Base-by-base conservation (phyloP, 139 green algal species). In the Monoraphidium neglectum region DNA sequence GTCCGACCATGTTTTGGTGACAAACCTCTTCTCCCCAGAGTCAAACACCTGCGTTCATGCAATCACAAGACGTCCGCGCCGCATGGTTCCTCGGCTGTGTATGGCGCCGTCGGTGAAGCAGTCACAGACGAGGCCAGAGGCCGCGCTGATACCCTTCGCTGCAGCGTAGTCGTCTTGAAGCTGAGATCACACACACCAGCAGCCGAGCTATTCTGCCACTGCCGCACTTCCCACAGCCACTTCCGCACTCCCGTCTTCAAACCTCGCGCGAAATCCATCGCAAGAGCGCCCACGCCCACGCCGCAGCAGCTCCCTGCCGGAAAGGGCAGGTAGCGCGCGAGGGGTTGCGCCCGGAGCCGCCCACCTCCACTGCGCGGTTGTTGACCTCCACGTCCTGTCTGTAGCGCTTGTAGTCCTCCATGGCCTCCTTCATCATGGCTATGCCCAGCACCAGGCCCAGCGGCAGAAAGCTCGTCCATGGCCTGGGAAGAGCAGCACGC, bases 401-500 rank as follows among this genome's bases (percentile, higher is more conserved):
- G 79, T 93, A 85, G 24, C 92, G 78, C 81, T 93, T 94, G 64
- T 82, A 86, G 81, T 96, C 92, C 82, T 96, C 92, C 15, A 84
- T 82, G 4, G 86, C 83, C 54, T 92, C 92, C 65, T 96, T 96
- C n/a, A 93, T 56, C 59, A 89, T 91, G 0, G 90, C 87, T 24
- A 93, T 89, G 10, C 90, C 80, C 59, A 96, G 74, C 63, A 96
- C 90, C 38, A 96, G 90, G 5, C 77, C 74, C 21, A 96, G 83
- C 1, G 90, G 86, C 30, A 82, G 62, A 70, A 87, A 88, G 47
- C 81, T 91, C 4, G 86, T 91, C 79, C 85, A 90, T 26, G 82
- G 73, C 35, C 82, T 86, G 79, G 43, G 8, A 51, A 12, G 8
- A 12, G 43, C 8, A 8, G 43, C 43, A 51, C 12, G 43, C 43